Evolutionary conservation across 768 basidiomycete species (phyloP), one percentile per base, ranked within the genome.

Genomic region (Calocera viscosa): DNA sequence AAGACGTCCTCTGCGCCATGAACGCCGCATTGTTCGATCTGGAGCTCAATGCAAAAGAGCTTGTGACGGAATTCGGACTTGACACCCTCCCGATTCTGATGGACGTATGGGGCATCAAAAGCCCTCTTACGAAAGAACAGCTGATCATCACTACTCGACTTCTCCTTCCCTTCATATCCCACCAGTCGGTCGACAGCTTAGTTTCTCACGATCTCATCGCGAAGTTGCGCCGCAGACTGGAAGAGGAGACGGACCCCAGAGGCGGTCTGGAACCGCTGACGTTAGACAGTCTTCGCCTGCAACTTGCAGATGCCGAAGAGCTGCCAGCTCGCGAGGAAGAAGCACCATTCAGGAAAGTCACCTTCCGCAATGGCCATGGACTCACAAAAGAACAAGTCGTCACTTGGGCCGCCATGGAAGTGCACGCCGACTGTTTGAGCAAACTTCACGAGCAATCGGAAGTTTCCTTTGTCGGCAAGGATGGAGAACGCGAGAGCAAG

Each of bases 81-180:
- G 76, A 76, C 32, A 77, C 86, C 1, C 91, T 93, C 86, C 77
- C 84, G 53, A 75, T 75, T 1, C 72, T 97, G 3, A 79, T 93
- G 1, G 77, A 76, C 1, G 76, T 95, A 28, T 96, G 92, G 92
- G 80, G 81, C 1, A 88, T 88, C 19, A 92, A 91, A 76, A 87
- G 86, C 74, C 86, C 83, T 67, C 75, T 80, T 8, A 77, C 89
- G 70, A 93, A 94, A 73, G 93, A 94, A 74, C 82, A 85, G 49
- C 78, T 97, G 19, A 78, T 94, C 32, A 81, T 86, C n/a, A 80
- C 90, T 26, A 76, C 96, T 22, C 83, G 84, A 19, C 78, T 81
- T 16, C 78, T 96, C 2, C 82, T 94, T 47, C 90, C 90, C 0
- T 93, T 86, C 74, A 75, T 89, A 63, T 81, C 81, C 0, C 77